phyloP scores from a whole-genome alignment of 495 filamentous ascomycete genomes.

The Penicillium ucsense region DNA sequence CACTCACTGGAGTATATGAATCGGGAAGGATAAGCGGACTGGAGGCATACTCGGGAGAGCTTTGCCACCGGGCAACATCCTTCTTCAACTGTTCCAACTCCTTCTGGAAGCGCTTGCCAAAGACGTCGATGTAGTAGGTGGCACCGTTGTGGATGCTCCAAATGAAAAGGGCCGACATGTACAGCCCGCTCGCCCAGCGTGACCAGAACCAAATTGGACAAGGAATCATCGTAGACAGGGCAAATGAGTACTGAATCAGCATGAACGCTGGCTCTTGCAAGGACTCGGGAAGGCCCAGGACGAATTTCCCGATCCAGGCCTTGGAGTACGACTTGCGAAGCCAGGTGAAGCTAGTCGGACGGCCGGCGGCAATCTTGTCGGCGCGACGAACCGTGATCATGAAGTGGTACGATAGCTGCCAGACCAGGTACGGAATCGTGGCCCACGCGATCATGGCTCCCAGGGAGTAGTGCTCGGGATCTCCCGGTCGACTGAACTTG shows the following conservation, averaged over 20 bases:
- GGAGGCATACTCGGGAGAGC: slow-evolving; percentile 28
- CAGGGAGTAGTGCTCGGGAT: slow-evolving; percentile 69
- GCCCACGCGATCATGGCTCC: slow-evolving; percentile 86
- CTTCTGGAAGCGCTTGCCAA: slow-evolving; percentile 92
- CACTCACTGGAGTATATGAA: slow-evolving; percentile 5
- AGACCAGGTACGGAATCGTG: slow-evolving; percentile 80
- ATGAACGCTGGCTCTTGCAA: slow-evolving; percentile 90
- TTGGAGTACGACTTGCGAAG: slow-evolving; percentile 81
- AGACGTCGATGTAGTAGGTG: slow-evolving; percentile 95
- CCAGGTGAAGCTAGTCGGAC: slow-evolving; percentile 96
- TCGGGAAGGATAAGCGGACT: slow-evolving; percentile 25
- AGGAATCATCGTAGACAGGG: slow-evolving; percentile 83
- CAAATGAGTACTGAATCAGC: slow-evolving; percentile 88
- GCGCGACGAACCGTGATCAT: slow-evolving; percentile 86
- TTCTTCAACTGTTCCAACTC: slow-evolving; percentile 84
- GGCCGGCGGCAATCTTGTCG: slow-evolving; percentile 90
- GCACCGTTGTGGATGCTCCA: slow-evolving; percentile 95
- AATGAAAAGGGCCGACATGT: slow-evolving; percentile 68
- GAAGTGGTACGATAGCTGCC: slow-evolving; percentile 87
- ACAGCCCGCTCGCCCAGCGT: slow-evolving; percentile 64
- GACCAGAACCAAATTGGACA: slow-evolving; percentile 94
- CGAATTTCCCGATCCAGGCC: slow-evolving; percentile 75
- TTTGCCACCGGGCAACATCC: slow-evolving; percentile 87
- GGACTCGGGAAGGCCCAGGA: slow-evolving; percentile 61
- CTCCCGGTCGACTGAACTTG: slow-evolving; percentile 59